phyloP scores from a whole-genome alignment of 108 stramenopile species.

The Nitzschia sp. region DNA sequence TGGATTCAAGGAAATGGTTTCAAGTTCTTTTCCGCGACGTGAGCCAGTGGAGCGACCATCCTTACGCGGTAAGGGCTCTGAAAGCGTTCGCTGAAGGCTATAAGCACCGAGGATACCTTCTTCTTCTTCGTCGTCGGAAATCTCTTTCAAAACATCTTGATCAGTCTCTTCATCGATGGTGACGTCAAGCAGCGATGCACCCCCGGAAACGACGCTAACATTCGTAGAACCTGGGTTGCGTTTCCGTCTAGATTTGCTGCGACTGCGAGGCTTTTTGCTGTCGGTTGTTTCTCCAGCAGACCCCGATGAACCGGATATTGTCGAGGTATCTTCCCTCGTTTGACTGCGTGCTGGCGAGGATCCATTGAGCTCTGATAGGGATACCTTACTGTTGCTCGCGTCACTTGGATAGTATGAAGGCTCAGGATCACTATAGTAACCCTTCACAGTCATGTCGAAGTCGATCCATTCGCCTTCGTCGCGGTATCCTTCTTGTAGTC shows the following conservation, averaged over 20 bases:
- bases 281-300: background rate
- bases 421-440: slow-evolving; percentile 30
- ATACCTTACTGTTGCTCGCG: background rate
- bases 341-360: background rate
- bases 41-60: background rate
- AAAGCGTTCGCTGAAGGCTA: slow-evolving; percentile 27
- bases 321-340: slow-evolving; percentile 22
- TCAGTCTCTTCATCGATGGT: slow-evolving; percentile 57
- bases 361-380: background rate
- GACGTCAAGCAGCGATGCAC: slow-evolving; percentile 30
- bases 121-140: slow-evolving; percentile 5
- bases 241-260: background rate
- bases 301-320: slow-evolving; percentile 7
- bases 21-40: background rate
- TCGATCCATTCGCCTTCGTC: slow-evolving; percentile 11
- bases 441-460: background rate
- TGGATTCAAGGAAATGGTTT: background rate
- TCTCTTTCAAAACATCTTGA: slow-evolving; percentile 34
- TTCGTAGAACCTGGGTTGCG: slow-evolving; percentile 20
- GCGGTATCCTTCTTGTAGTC: slow-evolving; percentile 10
- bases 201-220: slow-evolving; percentile 34
- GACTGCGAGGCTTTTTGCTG: background rate
- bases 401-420: slow-evolving; percentile 15
- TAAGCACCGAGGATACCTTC: slow-evolving; percentile 6
- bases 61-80: slow-evolving; percentile 27